phyloP scores from a whole-genome alignment of 768 basidiomycete genomes.

The Tricholoma matsutake region DNA sequence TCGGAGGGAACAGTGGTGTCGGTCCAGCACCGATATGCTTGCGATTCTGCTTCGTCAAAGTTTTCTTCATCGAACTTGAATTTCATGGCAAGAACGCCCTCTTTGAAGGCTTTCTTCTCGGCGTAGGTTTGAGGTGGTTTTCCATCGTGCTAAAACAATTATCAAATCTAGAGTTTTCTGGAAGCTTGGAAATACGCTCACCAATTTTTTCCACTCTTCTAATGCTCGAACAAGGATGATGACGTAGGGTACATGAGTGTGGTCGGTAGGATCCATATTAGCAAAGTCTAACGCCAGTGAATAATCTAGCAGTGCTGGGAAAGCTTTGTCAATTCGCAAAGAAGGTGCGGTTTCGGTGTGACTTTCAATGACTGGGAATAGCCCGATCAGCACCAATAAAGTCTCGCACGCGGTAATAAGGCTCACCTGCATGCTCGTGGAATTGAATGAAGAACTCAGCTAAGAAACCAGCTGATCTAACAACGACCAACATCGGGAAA shows the following conservation, averaged over 20 bases:
- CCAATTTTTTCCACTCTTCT: slow-evolving; percentile 78
- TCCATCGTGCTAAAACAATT: slow-evolving; percentile 57
- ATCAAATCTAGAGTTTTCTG: neutral
- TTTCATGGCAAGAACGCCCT: slow-evolving; percentile 56
- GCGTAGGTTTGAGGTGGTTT: slow-evolving; percentile 51
- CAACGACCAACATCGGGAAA: slow-evolving; percentile 67
- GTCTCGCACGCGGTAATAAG: neutral
- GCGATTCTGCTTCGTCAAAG: slow-evolving; percentile 90
- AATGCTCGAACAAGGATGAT: slow-evolving; percentile 81
- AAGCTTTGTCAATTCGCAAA: slow-evolving; percentile 86
- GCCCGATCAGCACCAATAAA: neutral
- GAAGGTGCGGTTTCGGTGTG: slow-evolving; percentile 76
- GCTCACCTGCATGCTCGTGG: slow-evolving; percentile 80
- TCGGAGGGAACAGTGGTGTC: slow-evolving; percentile 61
- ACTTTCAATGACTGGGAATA: slow-evolving; percentile 75
- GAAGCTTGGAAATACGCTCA: slow-evolving; percentile 31
- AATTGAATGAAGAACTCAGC: slow-evolving; percentile 89
- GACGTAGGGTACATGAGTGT: slow-evolving; percentile 88
- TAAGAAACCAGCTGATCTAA: slow-evolving; percentile 86
- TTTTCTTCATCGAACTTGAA: slow-evolving; percentile 91
- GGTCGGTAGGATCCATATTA: slow-evolving; percentile 83
- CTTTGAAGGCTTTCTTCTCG: slow-evolving; percentile 81
- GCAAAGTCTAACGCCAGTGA: slow-evolving; percentile 69
- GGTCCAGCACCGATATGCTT: slow-evolving; percentile 82
- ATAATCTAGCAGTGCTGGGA: slow-evolving; percentile 76